Conservation (phyloP, 306 rosid genomes). For the Prunus salicina region DNA sequence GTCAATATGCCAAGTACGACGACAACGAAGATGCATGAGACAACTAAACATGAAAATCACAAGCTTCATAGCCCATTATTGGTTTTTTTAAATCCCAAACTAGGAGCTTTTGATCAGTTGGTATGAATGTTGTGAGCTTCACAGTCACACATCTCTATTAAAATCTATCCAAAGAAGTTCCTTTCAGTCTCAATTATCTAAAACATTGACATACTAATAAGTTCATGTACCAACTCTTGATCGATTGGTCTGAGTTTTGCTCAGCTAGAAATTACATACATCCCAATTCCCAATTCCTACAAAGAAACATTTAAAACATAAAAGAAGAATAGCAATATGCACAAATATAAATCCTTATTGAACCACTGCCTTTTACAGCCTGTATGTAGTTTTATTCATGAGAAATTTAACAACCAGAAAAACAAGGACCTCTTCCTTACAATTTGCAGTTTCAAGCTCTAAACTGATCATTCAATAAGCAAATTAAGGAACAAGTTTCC, state of each 20-base stretch:
- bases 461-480: neutral
- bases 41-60: neutral
- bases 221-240: no score
- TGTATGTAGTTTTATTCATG: neutral
- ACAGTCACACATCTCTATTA: no score
- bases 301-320: neutral
- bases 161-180: no score
- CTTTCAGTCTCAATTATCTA: neutral
- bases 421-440: neutral
- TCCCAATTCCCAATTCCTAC: accelerated
- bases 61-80: neutral
- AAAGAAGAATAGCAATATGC: neutral
- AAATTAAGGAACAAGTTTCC: neutral
- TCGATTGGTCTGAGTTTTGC: neutral
- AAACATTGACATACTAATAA: neutral
- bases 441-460: neutral
- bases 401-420: neutral
- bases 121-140: neutral
- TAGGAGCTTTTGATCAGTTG: no score
- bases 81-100: neutral
- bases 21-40: neutral
- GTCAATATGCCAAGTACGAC: neutral
- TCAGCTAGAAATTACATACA: neutral
- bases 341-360: neutral
- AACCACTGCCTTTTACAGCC: neutral